These are phyloP conservation scores for Tylopilus sp. DNA, from an alignment of 1,284 basidiomycete genomes.

Conservation along the genomic window DNA sequence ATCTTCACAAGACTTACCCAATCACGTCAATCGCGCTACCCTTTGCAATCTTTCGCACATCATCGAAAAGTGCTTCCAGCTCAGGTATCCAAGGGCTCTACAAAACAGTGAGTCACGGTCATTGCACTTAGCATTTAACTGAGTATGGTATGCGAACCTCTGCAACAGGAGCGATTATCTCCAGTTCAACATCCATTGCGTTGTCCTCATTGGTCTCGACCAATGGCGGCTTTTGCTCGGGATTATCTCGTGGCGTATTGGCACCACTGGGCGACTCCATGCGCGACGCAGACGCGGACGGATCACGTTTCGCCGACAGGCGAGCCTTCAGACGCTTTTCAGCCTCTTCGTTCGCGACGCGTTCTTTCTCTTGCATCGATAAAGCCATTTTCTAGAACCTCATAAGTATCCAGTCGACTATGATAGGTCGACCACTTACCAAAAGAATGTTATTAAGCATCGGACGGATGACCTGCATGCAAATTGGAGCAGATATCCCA, in stretches of 20 bases:
- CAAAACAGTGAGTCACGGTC: slow-evolving; percentile 8
- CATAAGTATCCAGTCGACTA: slow-evolving; percentile 11
- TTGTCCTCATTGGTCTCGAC: slow-evolving; percentile 46
- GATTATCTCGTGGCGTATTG: slow-evolving; percentile 34
- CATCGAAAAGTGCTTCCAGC: slow-evolving; percentile 64
- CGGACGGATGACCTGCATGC: slow-evolving; percentile 89
- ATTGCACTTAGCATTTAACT: slow-evolving; percentile 6
- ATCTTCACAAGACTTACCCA: slow-evolving; percentile 49
- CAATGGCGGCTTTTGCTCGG: slow-evolving; percentile 34
- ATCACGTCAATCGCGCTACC: slow-evolving; percentile 60
- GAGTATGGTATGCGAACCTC: slow-evolving; percentile 21
- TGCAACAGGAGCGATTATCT: slow-evolving; percentile 13
- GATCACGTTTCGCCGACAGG: slow-evolving; percentile 70
- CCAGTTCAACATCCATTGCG: slow-evolving; percentile 48
- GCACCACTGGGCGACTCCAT: slow-evolving; percentile 56
- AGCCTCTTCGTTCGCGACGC: slow-evolving; percentile 62
- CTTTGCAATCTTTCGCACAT: slow-evolving; percentile 65
- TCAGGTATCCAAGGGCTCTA: slow-evolving; percentile 77
- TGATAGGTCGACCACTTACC: slow-evolving; percentile 38
- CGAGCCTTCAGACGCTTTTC: slow-evolving; percentile 75
- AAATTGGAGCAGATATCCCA: slow-evolving; percentile 77
- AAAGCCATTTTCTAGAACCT: slow-evolving; percentile 49
- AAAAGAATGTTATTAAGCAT: slow-evolving; percentile 65
- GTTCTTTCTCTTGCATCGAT: slow-evolving; percentile 60
- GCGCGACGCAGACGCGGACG: slow-evolving; percentile 50